Base-by-base conservation (phyloP, 495 filamentous ascomycete genomes). In the Trichodelitschia bisporula region DNA sequence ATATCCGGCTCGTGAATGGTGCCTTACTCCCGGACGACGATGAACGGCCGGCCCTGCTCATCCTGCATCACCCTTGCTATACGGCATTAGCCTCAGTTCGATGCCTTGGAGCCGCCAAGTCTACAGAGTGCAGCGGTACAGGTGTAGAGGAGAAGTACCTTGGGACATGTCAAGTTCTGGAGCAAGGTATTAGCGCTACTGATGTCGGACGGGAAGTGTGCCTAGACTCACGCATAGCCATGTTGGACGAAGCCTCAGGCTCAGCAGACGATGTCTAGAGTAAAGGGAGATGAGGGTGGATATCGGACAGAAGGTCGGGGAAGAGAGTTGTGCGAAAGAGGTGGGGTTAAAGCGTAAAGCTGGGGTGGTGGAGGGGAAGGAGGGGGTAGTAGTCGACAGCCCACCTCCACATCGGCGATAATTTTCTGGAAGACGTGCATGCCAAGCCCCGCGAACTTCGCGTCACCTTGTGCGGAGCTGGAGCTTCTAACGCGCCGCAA, bases 1-100 rank as follows among this genome's bases (percentile, higher is more conserved):
- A 27, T 30, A 8, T 19, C 13, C n/a, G n/a, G n/a, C 28, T 4
- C 3, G 5, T 28, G 36, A 37, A 35, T 17, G 12, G 19, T 25
- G 40, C 69, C 79, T 54, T 65, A 91, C 83, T 99, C 86, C 71
- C 86, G 69, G 38, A 99, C 86, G 36, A 99, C 72, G 45, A 99
- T 95, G 50, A 99, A 95, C 26, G 89, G 86, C 44, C 86, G 69
- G 36, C 86, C 86, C 48, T 82, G 71, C 55, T 99, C 86, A 67
- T 99, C 86, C 59, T 73, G 71, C 58, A 77, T 58, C 53, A 79
- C 59, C 52, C 66, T 61, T 38, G 73, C 73, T 74, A 47, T 45
- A 43, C 29, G 26, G 14, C 18, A 24, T n/a, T 18, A 13, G 29
- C 29, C 33, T 46, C 29, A 43, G 42, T 36, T 13, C 6, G n/a